Evolutionary conservation across 2,329 filamentous ascomycete species (phyloP).

Genomic region (Botrytis hyacinthi): DNA sequence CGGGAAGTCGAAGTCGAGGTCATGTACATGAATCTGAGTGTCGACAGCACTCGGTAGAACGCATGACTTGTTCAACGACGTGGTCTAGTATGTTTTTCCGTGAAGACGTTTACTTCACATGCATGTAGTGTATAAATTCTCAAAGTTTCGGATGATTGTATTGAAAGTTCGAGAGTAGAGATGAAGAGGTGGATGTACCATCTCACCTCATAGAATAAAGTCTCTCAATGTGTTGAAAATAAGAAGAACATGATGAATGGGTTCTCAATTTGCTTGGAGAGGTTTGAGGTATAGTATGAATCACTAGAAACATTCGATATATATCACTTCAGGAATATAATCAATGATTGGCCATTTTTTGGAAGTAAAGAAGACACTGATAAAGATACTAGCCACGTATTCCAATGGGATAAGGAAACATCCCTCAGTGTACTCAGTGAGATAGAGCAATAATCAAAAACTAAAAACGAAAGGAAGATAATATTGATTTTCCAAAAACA

Average conservation of each 20-base stretch:
- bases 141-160: neutral
- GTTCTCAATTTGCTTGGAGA: neutral
- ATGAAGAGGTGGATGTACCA: neutral
- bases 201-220: fast-evolving
- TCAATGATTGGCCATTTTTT: neutral
- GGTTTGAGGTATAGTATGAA: neutral
- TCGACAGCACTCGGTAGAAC: neutral
- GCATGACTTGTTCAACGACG: neutral
- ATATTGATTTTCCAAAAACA: neutral
- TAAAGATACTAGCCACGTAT: too few relatives aligned
- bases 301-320: neutral
- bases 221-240: neutral
- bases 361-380: too few relatives aligned
- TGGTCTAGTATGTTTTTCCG: neutral
- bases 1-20: neutral
- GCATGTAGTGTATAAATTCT: neutral
- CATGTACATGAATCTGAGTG: neutral
- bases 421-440: neutral
- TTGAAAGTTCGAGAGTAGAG: neutral
- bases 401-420: neutral
- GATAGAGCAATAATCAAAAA: neutral
- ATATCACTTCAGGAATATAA: neutral
- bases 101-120: neutral
- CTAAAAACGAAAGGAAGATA: neutral
- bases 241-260: neutral